Conservation (phyloP, 208 protist species). For the Trypanosomatidae sp. region DNA sequence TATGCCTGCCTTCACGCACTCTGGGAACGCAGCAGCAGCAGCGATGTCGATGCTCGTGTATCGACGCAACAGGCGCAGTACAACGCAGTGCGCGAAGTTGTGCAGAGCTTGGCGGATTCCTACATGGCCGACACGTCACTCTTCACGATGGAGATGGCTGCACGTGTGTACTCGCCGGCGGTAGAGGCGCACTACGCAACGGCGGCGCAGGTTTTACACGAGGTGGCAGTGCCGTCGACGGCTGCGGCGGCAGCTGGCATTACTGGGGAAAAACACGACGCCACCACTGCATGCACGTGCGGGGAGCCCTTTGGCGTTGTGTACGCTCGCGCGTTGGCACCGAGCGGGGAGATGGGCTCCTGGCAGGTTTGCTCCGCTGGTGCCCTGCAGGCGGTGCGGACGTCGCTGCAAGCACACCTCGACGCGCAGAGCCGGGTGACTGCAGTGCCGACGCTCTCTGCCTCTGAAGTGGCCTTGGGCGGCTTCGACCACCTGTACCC, state of each 20-base stretch:
- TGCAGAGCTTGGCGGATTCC: constrained; percentile 6
- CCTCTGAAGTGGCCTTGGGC: neutral
- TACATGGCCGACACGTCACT: constrained; percentile 17
- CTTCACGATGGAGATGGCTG: constrained; percentile 44
- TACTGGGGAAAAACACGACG: neutral
- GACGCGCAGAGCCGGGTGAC: too few species aligned
- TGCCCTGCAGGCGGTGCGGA: too few species aligned
- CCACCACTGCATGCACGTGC: neutral
- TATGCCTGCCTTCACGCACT: constrained; percentile 45
- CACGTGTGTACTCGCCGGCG: constrained; percentile 53
- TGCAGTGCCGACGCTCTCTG: too few species aligned
- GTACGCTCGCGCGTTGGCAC: constrained; percentile 1
- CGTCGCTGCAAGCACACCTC: too few species aligned
- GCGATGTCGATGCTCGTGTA: too few species aligned
- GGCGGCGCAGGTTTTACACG: constrained; percentile 13
- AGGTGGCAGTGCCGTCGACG: neutral
- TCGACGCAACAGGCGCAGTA: too few species aligned
- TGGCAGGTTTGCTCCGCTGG: too few species aligned
- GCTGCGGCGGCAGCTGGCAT: too few species aligned
- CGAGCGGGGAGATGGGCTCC: too few species aligned
- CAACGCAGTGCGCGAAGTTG: constrained; percentile 20
- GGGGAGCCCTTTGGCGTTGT: constrained; percentile 26
- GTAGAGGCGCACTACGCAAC: constrained; percentile 68
- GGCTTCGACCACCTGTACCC: constrained; percentile 10
- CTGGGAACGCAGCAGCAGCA: constrained; percentile 45